Evolutionary conservation across 805 yeast species (phyloP), one percentile per base, ranked within the genome.

Genomic region (Teunomyces tritomae): DNA sequence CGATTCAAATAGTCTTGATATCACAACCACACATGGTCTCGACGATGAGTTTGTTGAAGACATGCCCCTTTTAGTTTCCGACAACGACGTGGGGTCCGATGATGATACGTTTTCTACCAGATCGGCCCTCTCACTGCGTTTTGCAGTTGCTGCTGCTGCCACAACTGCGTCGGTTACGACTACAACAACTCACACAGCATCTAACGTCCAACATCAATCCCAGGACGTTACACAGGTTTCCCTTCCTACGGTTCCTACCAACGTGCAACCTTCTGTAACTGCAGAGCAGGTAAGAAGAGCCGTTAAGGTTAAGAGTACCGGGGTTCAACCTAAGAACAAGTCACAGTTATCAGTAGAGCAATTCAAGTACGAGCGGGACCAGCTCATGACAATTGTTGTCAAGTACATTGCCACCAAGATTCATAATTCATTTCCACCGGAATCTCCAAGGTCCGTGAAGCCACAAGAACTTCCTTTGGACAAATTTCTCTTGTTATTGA

Each of bases 391-490:
- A 43, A 63, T 73, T 7, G 63, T 71, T 17, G 74, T 73, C 32
- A 72, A 71, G 53, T 73, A 73, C 49, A 58, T 72, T 30, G 68
- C 76, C 4, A 70, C 71, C 52, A 73, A 73, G 51, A 73, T 73
- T 46, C 63, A 67, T 28, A 71, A 73, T 50, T 65, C 74, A 3
- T 73, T 71, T 53, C 78, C 78, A 13, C 76, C 77, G 4, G 71
- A 64, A 39, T 57, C 67, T 3, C 63, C 71, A 10, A 47, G 57
- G 3, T 47, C 51, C 5, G 46, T 47, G 13, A 57, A 56, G 33
- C 54, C 58, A 2, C 50, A 56, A 29, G 73, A 71, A 49, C 51
- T 73, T 39, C 71, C 76, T 1, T 60, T 73, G 48, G 78, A 73
- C 46, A 67, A 63, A 46, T 73, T 68, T 46, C 58, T 73, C 35